Conservation (phyloP, 257 asterid genomes). For the Penstemon newberryi region DNA sequence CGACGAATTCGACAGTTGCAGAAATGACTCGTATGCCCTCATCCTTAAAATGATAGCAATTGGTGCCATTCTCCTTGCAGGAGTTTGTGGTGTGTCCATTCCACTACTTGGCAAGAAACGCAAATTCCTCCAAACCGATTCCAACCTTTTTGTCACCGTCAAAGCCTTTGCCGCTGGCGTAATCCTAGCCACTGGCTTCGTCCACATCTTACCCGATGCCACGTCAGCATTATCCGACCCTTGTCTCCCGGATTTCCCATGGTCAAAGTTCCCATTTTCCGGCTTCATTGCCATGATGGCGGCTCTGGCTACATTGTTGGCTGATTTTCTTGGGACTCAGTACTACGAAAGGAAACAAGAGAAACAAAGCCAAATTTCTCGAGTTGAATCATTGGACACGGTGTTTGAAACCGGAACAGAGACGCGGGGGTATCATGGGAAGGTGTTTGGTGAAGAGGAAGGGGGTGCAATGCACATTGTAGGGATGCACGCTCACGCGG, state of each 20-base stretch:
- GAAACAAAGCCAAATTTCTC: constrained; percentile 36
- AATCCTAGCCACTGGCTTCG: constrained; percentile 65
- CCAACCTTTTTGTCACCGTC: constrained; percentile 52
- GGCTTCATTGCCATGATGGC: constrained; percentile 71
- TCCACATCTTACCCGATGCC: constrained; percentile 63
- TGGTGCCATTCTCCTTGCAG: constrained; percentile 48
- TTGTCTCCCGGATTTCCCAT: constrained; percentile 48
- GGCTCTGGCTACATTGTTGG: constrained; percentile 49
- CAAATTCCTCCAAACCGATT: constrained; percentile 44
- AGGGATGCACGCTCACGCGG: constrained; percentile 87
- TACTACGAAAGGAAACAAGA: constrained; percentile 56
- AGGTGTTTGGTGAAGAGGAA: constrained; percentile 81
- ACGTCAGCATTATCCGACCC: constrained; percentile 43
- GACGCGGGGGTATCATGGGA: constrained; percentile 33
- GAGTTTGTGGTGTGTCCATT: constrained; percentile 48
- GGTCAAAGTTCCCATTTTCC: constrained; percentile 59
- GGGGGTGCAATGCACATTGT: constrained; percentile 92
- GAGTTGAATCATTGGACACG: constrained; percentile 39
- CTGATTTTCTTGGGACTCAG: constrained; percentile 56
- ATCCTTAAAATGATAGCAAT: constrained; percentile 51
- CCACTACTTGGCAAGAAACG: constrained; percentile 55
- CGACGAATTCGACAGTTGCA: constrained; percentile 39
- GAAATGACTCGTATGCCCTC: constrained; percentile 41
- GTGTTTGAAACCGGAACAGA: constrained; percentile 49
- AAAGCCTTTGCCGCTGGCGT: constrained; percentile 68